Percentiles rank a stretch among this genome's conserved stretches.
phyloP scores from a whole-genome alignment of 805 yeast genomes.

The Saccharomyces jurei region DNA sequence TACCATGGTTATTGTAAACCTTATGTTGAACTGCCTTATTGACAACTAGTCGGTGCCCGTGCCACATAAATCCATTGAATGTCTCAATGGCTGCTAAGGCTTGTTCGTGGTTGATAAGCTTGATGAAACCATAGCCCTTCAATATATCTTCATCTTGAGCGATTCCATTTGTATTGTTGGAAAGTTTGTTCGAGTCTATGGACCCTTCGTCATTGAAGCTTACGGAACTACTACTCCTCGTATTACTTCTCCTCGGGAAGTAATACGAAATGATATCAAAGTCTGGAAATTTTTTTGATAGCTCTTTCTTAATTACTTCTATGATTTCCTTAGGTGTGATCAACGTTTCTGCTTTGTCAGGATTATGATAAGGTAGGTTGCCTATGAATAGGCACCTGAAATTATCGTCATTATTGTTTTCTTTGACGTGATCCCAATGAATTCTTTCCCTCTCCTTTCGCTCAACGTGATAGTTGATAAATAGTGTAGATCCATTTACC shows the following conservation, averaged over 20 bases:
- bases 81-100: constrained; percentile 42
- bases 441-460: constrained; percentile 48
- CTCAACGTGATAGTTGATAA: constrained; percentile 58
- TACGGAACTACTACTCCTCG: constrained; percentile 8
- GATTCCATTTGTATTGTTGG: background rate
- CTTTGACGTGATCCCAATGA: constrained; percentile 30
- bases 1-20: constrained; percentile 1
- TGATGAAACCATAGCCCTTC: constrained; percentile 48
- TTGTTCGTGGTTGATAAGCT: constrained; percentile 40
- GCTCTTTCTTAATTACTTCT: constrained; percentile 37
- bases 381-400: constrained; percentile 49
- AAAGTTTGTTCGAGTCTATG: background rate
- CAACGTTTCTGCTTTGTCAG: constrained; percentile 23
- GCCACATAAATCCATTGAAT: constrained; percentile 39
- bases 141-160: constrained; percentile 14
- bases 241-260: constrained; percentile 22
- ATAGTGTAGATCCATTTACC: constrained; percentile 28
- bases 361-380: constrained; percentile 38
- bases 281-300: constrained; percentile 33
- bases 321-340: constrained; percentile 27
- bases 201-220: background rate
- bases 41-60: constrained; percentile 19
- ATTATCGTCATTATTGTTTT: constrained; percentile 37
- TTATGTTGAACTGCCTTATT: constrained; percentile 35
- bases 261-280: constrained; percentile 22